Percentiles rank a stretch among this genome's conserved stretches.
Conservation (phyloP, 2,329 filamentous ascomycete genomes). For the Dactylellina drechsleri region DNA sequence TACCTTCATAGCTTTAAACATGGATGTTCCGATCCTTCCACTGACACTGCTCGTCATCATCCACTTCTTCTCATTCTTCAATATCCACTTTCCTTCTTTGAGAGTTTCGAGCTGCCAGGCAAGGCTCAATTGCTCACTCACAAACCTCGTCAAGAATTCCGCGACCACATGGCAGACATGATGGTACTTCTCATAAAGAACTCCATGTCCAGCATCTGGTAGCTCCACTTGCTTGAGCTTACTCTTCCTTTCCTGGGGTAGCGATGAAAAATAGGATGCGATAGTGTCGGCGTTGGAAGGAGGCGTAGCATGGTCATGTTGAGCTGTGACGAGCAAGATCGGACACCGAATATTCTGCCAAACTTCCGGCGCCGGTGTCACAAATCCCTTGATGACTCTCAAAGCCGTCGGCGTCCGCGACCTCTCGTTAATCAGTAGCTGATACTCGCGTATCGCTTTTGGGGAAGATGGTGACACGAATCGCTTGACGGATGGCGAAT, state of each 20-base stretch:
- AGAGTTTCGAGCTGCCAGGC: conserved; percentile 93
- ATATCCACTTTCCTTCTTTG: conserved; percentile 94
- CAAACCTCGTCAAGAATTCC: conserved; percentile 78
- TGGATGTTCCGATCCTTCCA: conserved; percentile 75
- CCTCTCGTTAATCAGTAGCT: conserved; percentile 81
- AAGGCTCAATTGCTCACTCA: conserved; percentile 80
- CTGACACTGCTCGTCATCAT: conserved; percentile 81
- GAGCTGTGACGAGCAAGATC: conserved; percentile 80
- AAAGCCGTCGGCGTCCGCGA: conserved; percentile 84
- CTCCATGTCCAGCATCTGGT: conserved; percentile 69
- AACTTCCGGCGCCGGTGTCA: conserved; percentile 71
- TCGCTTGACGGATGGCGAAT: conserved; percentile 80
- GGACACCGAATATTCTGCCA: conserved; percentile 80
- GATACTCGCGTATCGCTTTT: conserved; percentile 72
- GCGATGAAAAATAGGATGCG: conserved; percentile 58
- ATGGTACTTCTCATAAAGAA: conserved; percentile 78
- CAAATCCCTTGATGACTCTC: conserved; percentile 76
- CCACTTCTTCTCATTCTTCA: conserved; percentile 96
- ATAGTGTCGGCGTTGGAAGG: conserved; percentile 77
- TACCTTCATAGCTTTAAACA: conserved; percentile 55
- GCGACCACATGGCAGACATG: conserved; percentile 75
- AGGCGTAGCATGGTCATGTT: conserved; percentile 80
- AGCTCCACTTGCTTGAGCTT: conserved; percentile 58
- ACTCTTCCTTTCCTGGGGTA: conserved; percentile 36
- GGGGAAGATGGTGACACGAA: conserved; percentile 78